Evolutionary conservation across 495 filamentous ascomycete species (phyloP).

Genomic region (Xylaria grammica): DNA sequence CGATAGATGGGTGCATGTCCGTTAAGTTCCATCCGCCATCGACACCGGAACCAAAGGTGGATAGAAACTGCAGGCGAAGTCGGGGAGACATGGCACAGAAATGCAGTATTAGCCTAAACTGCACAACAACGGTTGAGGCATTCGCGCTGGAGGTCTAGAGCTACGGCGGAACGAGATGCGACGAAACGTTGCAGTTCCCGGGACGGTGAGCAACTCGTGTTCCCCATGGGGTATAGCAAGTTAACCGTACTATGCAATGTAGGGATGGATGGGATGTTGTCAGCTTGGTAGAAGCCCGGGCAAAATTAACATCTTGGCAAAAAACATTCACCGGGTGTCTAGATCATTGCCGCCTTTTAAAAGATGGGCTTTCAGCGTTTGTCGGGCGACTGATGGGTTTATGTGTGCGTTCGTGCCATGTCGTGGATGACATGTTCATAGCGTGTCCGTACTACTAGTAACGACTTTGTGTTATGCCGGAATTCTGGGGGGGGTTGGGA

Average conservation of each 20-base stretch:
- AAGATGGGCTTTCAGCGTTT: not conserved
- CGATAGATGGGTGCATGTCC: too few species aligned
- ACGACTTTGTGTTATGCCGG: too few species aligned
- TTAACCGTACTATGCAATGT: too few species aligned
- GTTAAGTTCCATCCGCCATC: too few species aligned
- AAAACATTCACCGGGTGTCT: not conserved
- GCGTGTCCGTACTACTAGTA: not conserved
- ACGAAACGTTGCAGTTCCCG: conserved; percentile 12
- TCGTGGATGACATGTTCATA: not conserved
- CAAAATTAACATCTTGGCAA: conserved; percentile 7
- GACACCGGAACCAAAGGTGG: too few species aligned
- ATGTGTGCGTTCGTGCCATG: conserved; percentile 4
- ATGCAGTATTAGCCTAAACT: conserved; percentile 20
- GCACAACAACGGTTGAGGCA: not conserved
- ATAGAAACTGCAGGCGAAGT: too few species aligned
- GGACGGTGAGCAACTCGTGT: not conserved
- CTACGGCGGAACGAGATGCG: not conserved
- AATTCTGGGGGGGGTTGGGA: not conserved
- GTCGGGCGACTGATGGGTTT: not conserved
- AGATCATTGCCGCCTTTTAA: not conserved
- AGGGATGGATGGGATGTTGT: not conserved
- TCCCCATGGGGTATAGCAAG: conserved; percentile 6
- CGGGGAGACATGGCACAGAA: too few species aligned
- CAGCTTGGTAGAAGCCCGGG: not conserved
- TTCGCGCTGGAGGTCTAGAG: not conserved